Percentiles rank a stretch among this genome's conserved stretches.
Conservation (phyloP, 768 basidiomycete species). For the Lactifluus piperatus region DNA sequence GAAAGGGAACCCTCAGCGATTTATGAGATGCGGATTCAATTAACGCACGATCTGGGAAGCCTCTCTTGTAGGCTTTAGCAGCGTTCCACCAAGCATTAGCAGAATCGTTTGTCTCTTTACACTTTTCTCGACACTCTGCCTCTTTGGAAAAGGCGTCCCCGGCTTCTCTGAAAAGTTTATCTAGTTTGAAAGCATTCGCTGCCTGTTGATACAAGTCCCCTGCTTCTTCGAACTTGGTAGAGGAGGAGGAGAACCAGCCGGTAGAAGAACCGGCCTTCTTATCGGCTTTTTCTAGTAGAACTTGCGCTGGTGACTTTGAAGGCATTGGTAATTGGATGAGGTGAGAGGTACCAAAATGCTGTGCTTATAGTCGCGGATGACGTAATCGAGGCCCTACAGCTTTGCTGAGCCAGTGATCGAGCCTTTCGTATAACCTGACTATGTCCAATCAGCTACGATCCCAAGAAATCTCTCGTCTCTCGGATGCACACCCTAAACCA, state of each 20-base stretch:
- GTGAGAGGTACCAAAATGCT: conserved; percentile 10
- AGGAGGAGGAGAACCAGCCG: conserved; percentile 83
- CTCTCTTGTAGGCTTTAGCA: conserved; percentile 90
- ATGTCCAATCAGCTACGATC: conserved; percentile 26
- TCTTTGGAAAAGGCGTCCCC: conserved; percentile 90
- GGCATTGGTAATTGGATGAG: conserved; percentile 40
- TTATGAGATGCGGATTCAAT: neutral
- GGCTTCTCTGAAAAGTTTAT: conserved; percentile 85
- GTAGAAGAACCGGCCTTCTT: conserved; percentile 81
- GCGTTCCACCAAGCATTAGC: conserved; percentile 99
- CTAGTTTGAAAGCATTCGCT: conserved; percentile 87
- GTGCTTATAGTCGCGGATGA: neutral
- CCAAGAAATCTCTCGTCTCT: conserved; percentile 39
- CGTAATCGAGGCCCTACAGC: neutral
- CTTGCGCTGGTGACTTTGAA: conserved; percentile 69
- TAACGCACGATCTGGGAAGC: conserved; percentile 67
- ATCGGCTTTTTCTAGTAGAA: conserved; percentile 77
- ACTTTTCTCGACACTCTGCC: conserved; percentile 87
- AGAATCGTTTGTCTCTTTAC: conserved; percentile 87
- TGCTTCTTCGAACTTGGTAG: conserved; percentile 88
- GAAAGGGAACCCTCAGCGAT: neutral
- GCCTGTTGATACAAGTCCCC: conserved; percentile 94
- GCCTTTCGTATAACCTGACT: neutral
- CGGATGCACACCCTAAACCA: conserved; percentile 67
- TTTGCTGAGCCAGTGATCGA: no score